A percentile compares a stretch with the other conserved stretches of the same genome.
Conservation (phyloP, 2,329 filamentous ascomycete genomes). For the Pyrenophora graminea region DNA sequence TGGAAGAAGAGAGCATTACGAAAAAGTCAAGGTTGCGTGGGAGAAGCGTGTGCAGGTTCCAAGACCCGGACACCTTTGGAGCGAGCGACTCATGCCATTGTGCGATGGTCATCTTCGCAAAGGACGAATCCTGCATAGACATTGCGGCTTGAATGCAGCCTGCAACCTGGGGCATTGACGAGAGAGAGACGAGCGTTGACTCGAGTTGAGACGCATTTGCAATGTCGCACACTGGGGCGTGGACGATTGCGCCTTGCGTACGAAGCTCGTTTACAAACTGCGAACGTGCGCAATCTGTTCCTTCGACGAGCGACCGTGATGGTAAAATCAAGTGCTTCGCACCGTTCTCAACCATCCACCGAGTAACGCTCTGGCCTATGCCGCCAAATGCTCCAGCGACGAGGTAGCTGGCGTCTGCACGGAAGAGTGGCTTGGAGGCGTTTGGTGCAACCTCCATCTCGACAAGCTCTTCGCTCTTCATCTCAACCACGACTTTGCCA, state of each 20-base stretch:
- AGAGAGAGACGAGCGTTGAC: constrained; percentile 3
- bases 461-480: constrained; percentile 11
- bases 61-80: constrained; percentile 42
- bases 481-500: constrained; percentile 12
- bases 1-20: constrained; percentile 26
- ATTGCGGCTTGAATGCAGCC: constrained; percentile 34
- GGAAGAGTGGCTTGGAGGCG: constrained; percentile 8
- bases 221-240: constrained; percentile 26
- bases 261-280: constrained; percentile 14
- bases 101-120: constrained; percentile 24
- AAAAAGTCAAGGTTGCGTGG: constrained; percentile 30
- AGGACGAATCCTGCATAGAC: constrained; percentile 23
- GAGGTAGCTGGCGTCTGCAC: constrained; percentile 25
- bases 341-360: constrained; percentile 26
- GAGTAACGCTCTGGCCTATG: constrained; percentile 26
- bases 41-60: constrained; percentile 33
- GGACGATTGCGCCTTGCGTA: constrained; percentile 12
- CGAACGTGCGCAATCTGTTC: constrained; percentile 6
- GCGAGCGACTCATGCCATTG: constrained; percentile 16
- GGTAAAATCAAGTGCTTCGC: constrained; percentile 27
- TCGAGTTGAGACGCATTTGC: constrained; percentile 8
- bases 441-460: constrained; percentile 5
- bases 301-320: constrained; percentile 15
- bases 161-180: constrained; percentile 23
- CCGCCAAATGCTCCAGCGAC: constrained; percentile 32